Evolutionary conservation across 768 basidiomycete genomes (phyloP), one percentile per base, ranked within the genome.

Genomic region (Glaciozyma martinii): DNA sequence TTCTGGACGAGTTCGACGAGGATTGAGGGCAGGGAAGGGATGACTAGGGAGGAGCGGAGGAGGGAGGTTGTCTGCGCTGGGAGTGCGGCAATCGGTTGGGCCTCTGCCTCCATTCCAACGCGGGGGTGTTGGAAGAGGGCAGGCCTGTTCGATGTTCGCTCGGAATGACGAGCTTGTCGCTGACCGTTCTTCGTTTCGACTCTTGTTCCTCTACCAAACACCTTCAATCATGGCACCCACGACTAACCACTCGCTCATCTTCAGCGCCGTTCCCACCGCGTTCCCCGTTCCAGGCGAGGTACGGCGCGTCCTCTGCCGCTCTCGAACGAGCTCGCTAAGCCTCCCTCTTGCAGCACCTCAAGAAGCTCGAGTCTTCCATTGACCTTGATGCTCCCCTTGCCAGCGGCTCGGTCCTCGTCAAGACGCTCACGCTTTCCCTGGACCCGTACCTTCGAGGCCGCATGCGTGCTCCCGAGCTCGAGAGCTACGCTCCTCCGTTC

Each of bases 1-100:
- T 98, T 98, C 75, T 93, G 92, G 16, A 92, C 76, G 43, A 98
- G 83, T 76, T 97, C 91, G 3, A 85, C 85, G 27, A 93, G 79
- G 63, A 93, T 80, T 74, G 87, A 84, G 12, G 87, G 80, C 32
- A 95, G 74, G 8, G 90, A 87, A 0, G 90, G 90, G 65, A 98
- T 77, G 67, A 93, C 85, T 72, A 89, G 84, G 0, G 88, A 83
- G 3, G 91, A 92, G 50, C 93, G 85, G 53, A 98, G 79, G 71
- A 80, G 84, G 27, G 83, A 79, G 53, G 83, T 85, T 9, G 88
- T 89, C 1, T 70, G 77, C 23, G 72, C 75, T 53, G 86, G 80
- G 40, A 94, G 82, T 25, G 77, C 76, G 1, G 62, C 50, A 54
- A 77, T 73, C 15, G 56, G 55, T 6, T 13, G 37, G 37, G 37